Evolutionary conservation across 371 early-diverging fungal genomes (phyloP), one percentile per base, ranked within the genome.

Genomic region (Parasitella parasitica): DNA sequence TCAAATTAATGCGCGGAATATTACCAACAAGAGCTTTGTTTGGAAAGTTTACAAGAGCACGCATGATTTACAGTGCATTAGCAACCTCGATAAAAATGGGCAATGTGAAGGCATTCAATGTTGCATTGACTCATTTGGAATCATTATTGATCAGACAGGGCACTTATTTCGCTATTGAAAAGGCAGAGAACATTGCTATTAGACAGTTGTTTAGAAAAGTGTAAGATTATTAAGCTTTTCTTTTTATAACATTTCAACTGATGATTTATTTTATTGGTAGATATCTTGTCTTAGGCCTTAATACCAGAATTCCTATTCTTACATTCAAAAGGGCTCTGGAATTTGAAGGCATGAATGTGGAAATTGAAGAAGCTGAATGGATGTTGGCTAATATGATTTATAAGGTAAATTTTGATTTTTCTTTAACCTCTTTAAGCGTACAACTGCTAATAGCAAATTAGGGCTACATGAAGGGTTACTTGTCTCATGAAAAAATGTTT

Each of bases 381-480:
- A 83, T 87, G 55, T 65, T 89, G 55, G 88, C 91, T 16, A 89
- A 87, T 57, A 84, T 92, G 86, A 91, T 93, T 43, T 87, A 81
- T 67, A 89, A 88, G 81, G 89, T 88, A 80, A 57, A 18, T 18
- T 18, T 18, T 18, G 41, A 41, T n/a, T n/a, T n/a, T n/a, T n/a
- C n/a, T n/a, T n/a, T n/a, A n/a, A n/a, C n/a, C n/a, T n/a, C n/a
- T n/a, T n/a, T n/a, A n/a, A n/a, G n/a, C n/a, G 3, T 4, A 5
- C 7, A 30, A 18, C 4, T 30, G 1, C 8, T 51, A 30, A 30
- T 18, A 3, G 30, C 26, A 18, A 56, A 54, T 26, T 67, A 87
- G 87, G 93, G 92, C 3, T 91, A 86, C 63, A 81, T 96, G 46
- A 90, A 89, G 50, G 97, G 96, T 0, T 95, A 97, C 68, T 57